Percentiles rank a stretch among this genome's conserved stretches.
Evolutionary conservation across 176 grass and related monocot species (phyloP).

Genomic region (Alopecurus myosuroides): DNA sequence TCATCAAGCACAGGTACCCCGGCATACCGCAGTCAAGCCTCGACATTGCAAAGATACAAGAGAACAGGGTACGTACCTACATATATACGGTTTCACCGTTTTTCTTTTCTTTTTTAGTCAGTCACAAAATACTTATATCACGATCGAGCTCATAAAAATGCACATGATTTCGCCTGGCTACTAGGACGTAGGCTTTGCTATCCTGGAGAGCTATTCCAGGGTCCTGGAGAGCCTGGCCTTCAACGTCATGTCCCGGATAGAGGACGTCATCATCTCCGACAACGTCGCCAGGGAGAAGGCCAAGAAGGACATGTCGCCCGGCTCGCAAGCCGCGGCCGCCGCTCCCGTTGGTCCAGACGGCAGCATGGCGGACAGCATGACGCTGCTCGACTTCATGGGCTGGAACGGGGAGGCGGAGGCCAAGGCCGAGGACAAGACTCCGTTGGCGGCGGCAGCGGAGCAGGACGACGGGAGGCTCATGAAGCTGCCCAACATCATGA

Average conservation of each 20-base stretch:
- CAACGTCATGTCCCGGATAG: constrained; percentile 85
- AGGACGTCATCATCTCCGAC: constrained; percentile 79
- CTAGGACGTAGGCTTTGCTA: constrained; percentile 81
- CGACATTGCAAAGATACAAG: constrained; percentile 94
- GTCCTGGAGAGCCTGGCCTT: constrained; percentile 87
- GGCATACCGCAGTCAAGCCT: constrained; percentile 84
- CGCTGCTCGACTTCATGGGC: constrained; percentile 81
- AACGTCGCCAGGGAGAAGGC: constrained; percentile 34
- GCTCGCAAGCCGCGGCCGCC: not conserved
- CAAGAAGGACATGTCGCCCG: constrained; percentile 27
- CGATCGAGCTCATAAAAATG: not conserved
- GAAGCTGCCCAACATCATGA: constrained; percentile 64
- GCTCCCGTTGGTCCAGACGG: not conserved
- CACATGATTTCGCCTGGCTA: not conserved
- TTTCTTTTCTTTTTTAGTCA: too few relatives aligned
- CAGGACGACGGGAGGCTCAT: constrained; percentile 62
- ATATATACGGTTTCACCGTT: too few relatives aligned
- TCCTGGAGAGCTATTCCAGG: constrained; percentile 94
- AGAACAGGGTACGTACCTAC: constrained; percentile 84
- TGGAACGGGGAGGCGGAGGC: constrained; percentile 50
- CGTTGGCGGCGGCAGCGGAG: constrained; percentile 1
- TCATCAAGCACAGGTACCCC: constrained; percentile 91
- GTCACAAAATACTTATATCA: too few relatives aligned
- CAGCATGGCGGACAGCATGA: constrained; percentile 33
- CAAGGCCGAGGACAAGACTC: constrained; percentile 18